phyloP scores from a whole-genome alignment of 2,329 filamentous ascomycete genomes.

The Colletotrichum sublineola region DNA sequence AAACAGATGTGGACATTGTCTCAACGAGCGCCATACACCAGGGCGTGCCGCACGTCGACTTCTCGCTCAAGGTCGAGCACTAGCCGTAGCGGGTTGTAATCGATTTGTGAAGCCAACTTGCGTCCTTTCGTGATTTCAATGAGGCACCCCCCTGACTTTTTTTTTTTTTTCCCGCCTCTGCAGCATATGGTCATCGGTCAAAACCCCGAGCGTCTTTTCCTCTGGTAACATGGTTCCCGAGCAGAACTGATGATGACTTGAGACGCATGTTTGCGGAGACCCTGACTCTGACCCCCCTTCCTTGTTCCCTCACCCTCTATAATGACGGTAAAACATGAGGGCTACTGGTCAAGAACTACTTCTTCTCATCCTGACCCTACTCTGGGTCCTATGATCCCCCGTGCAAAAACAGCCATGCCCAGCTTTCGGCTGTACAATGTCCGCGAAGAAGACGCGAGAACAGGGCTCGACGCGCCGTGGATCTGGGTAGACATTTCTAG shows the following conservation, averaged over 20 bases:
- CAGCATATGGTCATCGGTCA: background rate
- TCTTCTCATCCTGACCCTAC: background rate
- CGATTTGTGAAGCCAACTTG: background rate
- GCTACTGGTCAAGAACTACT: background rate
- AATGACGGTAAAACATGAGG: background rate
- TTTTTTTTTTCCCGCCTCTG: background rate
- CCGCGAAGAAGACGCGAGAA: too few species aligned
- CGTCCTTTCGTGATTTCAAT: background rate
- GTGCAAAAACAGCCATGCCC: background rate
- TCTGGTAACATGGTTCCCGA: background rate
- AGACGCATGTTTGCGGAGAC: background rate
- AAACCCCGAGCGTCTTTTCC: background rate
- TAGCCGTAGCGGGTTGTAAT: constrained; percentile 41
- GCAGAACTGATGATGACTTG: background rate
- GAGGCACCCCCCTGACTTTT: background rate
- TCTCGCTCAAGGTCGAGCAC: constrained; percentile 88
- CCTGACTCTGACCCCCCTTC: background rate
- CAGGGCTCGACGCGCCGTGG: too few species aligned
- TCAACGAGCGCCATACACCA: constrained; percentile 98
- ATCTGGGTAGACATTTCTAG: background rate
- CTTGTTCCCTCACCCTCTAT: background rate
- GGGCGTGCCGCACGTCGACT: constrained; percentile 93
- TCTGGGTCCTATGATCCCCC: background rate
- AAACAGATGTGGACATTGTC: constrained; percentile 88
- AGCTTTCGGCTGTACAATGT: background rate